These are phyloP conservation scores for Chaetomiaceae sp. DNA, from an alignment of 2,329 filamentous ascomycete species.

Conservation along the genomic window DNA sequence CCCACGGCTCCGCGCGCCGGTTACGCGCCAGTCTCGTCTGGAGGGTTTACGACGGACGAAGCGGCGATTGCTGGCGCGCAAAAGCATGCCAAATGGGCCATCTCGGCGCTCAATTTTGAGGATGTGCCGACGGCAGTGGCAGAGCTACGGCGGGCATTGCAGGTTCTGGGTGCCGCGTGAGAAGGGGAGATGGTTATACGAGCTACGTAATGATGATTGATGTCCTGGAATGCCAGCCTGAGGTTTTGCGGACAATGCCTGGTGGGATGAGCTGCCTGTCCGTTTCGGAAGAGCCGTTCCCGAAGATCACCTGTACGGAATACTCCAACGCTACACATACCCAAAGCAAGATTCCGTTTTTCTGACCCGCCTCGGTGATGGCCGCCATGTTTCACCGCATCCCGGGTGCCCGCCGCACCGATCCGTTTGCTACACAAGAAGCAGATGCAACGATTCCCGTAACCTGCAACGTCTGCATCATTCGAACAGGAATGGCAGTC, in stretches of 20 bases:
- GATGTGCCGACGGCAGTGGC: conserved; percentile 86
- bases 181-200: background rate
- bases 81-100: conserved; percentile 96
- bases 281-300: too few species aligned
- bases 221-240: too few species aligned
- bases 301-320: too few species aligned
- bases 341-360: background rate
- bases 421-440: background rate
- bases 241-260: too few species aligned
- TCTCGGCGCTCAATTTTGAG: conserved; percentile 94
- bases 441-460: background rate
- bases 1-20: conserved; percentile 22
- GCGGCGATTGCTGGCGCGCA: conserved; percentile 71
- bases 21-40: conserved; percentile 17
- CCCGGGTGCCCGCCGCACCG: background rate
- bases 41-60: conserved; percentile 50
- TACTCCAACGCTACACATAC: too few species aligned
- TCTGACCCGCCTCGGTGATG: background rate
- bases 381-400: conserved; percentile 2
- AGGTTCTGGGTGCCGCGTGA: conserved; percentile 56
- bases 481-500: background rate
- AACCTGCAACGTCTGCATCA: background rate
- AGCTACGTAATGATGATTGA: conserved; percentile 10
- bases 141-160: conserved; percentile 73
- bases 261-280: too few species aligned